A percentile compares a stretch with the other conserved stretches of the same genome.
phyloP scores from a whole-genome alignment of 371 early-diverging fungal species.

The Blakeslea trispora region DNA sequence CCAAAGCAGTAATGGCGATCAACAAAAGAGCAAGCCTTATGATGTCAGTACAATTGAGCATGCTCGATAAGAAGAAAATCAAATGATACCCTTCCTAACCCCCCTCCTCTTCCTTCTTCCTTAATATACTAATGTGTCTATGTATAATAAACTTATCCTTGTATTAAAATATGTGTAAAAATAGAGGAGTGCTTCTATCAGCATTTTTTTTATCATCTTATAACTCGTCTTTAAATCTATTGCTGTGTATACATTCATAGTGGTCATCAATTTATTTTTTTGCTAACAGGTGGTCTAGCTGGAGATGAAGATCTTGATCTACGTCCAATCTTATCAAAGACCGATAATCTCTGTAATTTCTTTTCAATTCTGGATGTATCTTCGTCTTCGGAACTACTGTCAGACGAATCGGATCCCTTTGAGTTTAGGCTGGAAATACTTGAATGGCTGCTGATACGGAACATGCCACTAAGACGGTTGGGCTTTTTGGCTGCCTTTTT shows the following conservation, averaged over 20 bases:
- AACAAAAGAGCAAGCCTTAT: constrained; percentile 5
- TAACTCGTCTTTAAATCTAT: not conserved
- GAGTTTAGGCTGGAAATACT: constrained; percentile 27
- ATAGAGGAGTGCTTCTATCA: too few species aligned
- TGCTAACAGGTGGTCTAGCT: constrained; percentile 14
- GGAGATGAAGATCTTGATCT: constrained; percentile 46
- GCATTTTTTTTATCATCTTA: not conserved
- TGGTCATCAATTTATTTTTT: constrained; percentile 15
- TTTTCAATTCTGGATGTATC: constrained; percentile 24
- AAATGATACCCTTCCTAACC: constrained; percentile 3
- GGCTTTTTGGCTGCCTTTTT: constrained; percentile 45
- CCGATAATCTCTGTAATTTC: constrained; percentile 34
- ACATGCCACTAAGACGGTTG: constrained; percentile 47
- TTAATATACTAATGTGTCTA: not conserved
- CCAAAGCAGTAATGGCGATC: not conserved
- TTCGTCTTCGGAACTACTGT: constrained; percentile 28
- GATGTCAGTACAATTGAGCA: constrained; percentile 14
- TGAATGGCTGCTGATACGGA: constrained; percentile 36
- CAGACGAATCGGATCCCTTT: constrained; percentile 28
- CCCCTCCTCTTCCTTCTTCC: not conserved
- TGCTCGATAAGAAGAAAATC: not conserved
- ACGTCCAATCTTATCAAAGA: constrained; percentile 38
- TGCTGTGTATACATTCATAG: too few species aligned
- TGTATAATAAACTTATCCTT: constrained; percentile 1
- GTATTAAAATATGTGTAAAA: too few species aligned